Conservation (phyloP, 441 rosid genomes). For the Raphanus hybrid region DNA sequence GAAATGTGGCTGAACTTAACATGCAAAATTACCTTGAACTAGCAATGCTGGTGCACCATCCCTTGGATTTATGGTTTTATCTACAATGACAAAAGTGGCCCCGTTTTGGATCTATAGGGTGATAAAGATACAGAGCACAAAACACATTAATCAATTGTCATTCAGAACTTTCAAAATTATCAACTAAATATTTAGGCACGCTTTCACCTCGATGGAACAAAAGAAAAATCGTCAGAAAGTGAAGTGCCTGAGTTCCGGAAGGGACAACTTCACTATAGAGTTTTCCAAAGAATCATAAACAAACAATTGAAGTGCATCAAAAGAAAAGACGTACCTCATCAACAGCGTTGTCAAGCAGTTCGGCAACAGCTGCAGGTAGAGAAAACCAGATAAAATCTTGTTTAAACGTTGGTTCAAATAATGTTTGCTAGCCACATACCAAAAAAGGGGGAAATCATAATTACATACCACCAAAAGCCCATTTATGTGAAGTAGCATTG, state of each 20-base stretch:
- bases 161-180: slow-evolving; percentile 30
- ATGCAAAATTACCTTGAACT: slow-evolving; percentile 69
- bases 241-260: slow-evolving; percentile 22
- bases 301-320: slow-evolving; percentile 24
- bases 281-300: slow-evolving; percentile 15
- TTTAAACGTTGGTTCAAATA: slow-evolving; percentile 8
- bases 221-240: slow-evolving; percentile 26
- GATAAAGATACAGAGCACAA: slow-evolving; percentile 43
- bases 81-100: slow-evolving; percentile 90
- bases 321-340: slow-evolving; percentile 70
- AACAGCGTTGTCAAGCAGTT: slow-evolving; percentile 92
- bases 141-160: slow-evolving; percentile 37
- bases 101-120: slow-evolving; percentile 87
- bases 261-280: slow-evolving; percentile 24
- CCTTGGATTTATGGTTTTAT: slow-evolving; percentile 77
- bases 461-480: slow-evolving; percentile 96
- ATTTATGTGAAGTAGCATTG: slow-evolving; percentile 98
- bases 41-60: slow-evolving; percentile 76
- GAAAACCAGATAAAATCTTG: slow-evolving; percentile 30
- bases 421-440: slow-evolving; percentile 24
- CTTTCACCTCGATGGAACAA: slow-evolving; percentile 24
- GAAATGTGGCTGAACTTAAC: slow-evolving; percentile 24
- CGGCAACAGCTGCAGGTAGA: slow-evolving; percentile 84
- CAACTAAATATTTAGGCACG: slow-evolving; percentile 20
- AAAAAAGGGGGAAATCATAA: background rate